These are phyloP conservation scores for Alectoria sarmentosa DNA, from an alignment of 495 filamentous ascomycete genomes.

Conservation along the genomic window DNA sequence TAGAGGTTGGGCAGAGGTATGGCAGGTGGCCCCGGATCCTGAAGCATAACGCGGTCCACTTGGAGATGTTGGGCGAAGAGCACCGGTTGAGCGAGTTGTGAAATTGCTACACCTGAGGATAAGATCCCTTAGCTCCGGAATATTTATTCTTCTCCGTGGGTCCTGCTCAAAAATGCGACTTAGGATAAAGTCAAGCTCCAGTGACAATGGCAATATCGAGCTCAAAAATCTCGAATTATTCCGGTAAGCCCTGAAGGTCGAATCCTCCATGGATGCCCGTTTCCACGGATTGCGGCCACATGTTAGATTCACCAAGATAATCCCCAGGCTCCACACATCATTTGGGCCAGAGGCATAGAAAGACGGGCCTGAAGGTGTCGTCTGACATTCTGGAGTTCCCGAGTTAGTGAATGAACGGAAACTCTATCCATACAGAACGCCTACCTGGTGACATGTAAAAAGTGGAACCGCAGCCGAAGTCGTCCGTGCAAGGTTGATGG, in stretches of 20 bases:
- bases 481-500: constrained; percentile 70
- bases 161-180: constrained; percentile 84
- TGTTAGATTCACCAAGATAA: constrained; percentile 94
- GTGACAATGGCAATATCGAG: constrained; percentile 86
- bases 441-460: constrained; percentile 99
- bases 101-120: constrained; percentile 73
- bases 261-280: constrained; percentile 83
- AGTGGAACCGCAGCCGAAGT: constrained; percentile 96
- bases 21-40: background rate
- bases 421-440: constrained; percentile 17
- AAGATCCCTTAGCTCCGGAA: constrained; percentile 69
- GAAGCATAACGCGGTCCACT: constrained; percentile 13
- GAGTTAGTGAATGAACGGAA: constrained; percentile 12
- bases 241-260: constrained; percentile 88
- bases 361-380: constrained; percentile 64
- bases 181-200: constrained; percentile 83
- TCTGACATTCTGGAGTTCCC: constrained; percentile 74
- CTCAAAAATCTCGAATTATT: constrained; percentile 82
- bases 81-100: constrained; percentile 39
- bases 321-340: constrained; percentile 96
- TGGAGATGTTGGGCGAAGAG: constrained; percentile 13
- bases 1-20: background rate
- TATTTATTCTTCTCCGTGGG: constrained; percentile 76
- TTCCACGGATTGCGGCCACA: constrained; percentile 99
- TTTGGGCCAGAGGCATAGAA: constrained; percentile 91